Conservation (phyloP, 192 early-diverging fungal genomes). For the Ramicandelaber brevisporus region DNA sequence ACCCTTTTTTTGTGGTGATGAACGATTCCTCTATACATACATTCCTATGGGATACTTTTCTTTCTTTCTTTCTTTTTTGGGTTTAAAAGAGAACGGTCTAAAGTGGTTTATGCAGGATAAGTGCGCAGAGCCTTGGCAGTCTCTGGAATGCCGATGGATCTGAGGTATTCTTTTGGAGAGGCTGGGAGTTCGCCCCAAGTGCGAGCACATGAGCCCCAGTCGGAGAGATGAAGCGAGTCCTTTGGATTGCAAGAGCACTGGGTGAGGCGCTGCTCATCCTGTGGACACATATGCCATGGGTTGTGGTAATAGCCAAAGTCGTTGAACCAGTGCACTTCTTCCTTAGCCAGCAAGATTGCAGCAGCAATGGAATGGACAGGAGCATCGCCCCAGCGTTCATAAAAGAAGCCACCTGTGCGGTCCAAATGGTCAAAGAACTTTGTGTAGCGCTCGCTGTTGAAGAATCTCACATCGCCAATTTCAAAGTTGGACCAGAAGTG, state of each 20-base stretch:
- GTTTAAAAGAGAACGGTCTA: too few species aligned
- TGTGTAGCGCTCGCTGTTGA: conserved; percentile 21
- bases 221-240: conserved; percentile 10
- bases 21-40: too few species aligned
- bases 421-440: conserved; percentile 22
- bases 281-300: conserved; percentile 22
- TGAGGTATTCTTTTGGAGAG: too few species aligned
- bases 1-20: too few species aligned
- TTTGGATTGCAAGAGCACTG: conserved; percentile 14
- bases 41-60: too few species aligned
- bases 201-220: conserved; percentile 19
- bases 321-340: conserved; percentile 44
- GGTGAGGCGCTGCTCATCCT: conserved; percentile 13
- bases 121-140: too few species aligned
- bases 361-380: conserved; percentile 45
- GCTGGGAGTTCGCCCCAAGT: too few species aligned
- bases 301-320: conserved; percentile 48
- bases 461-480: conserved; percentile 34
- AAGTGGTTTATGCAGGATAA: too few species aligned
- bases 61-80: too few species aligned
- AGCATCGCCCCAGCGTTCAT: conserved; percentile 44
- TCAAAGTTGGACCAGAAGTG: conserved; percentile 56
- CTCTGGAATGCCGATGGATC: too few species aligned
- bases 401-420: conserved; percentile 6
- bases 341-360: conserved; percentile 23